These are phyloP conservation scores for Leccinum imitatum DNA, from an alignment of 768 basidiomycete species.

Conservation along the genomic window DNA sequence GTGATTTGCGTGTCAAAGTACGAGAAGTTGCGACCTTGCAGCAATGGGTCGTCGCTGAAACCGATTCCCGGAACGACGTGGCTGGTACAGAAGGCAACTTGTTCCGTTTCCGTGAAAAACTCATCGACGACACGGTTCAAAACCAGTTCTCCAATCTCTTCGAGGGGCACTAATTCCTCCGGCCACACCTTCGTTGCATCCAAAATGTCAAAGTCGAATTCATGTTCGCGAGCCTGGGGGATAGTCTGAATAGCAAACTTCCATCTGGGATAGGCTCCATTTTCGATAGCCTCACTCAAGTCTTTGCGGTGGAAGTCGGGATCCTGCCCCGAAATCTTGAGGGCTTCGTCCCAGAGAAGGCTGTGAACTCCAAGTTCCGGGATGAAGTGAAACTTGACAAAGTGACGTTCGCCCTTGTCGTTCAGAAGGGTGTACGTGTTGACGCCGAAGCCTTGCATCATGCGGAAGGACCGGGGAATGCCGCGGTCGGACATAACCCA, in stretches of 20 bases:
- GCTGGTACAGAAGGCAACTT: constrained; percentile 82
- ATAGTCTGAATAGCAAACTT: constrained; percentile 68
- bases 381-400: constrained; percentile 88
- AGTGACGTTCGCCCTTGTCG: constrained; percentile 60
- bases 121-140: constrained; percentile 64
- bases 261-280: constrained; percentile 73
- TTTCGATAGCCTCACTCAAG: constrained; percentile 77
- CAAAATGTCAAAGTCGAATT: constrained; percentile 85
- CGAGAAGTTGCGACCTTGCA: constrained; percentile 85
- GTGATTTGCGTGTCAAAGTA: constrained; percentile 86
- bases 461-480: constrained; percentile 81
- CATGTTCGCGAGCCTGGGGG: constrained; percentile 68
- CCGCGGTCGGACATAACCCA: constrained; percentile 86
- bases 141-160: constrained; percentile 74
- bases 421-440: constrained; percentile 83
- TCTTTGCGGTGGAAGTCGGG: constrained; percentile 92
- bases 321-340: constrained; percentile 82
- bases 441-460: constrained; percentile 90
- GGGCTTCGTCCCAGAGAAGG: constrained; percentile 86
- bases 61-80: constrained; percentile 62
- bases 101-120: constrained; percentile 86
- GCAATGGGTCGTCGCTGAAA: constrained; percentile 73
- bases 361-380: constrained; percentile 83
- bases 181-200: constrained; percentile 89
- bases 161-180: constrained; percentile 74